These are phyloP conservation scores for Pythium plurisporium DNA, from an alignment of 352 stramenopile species.

Conservation along the genomic window DNA sequence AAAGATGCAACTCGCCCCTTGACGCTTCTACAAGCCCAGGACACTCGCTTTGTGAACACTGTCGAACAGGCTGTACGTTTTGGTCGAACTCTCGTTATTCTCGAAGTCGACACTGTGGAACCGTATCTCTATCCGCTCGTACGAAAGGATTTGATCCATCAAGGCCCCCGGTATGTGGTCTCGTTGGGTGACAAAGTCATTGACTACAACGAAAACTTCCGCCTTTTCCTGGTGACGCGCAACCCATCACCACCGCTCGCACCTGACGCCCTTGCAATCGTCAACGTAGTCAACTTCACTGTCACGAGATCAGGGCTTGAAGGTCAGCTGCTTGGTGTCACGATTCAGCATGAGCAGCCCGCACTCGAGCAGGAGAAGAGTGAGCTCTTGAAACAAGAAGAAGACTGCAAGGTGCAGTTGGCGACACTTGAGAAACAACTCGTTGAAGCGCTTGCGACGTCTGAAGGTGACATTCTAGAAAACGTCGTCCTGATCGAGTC, in stretches of 20 bases:
- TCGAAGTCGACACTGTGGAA: slow-evolving; percentile 91
- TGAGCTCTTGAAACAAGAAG: slow-evolving; percentile 88
- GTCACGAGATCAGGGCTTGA: slow-evolving; percentile 92
- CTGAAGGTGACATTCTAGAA: slow-evolving; percentile 94
- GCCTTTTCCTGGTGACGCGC: slow-evolving; percentile 88
- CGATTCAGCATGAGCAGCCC: slow-evolving; percentile 93
- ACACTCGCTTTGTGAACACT: slow-evolving; percentile 86
- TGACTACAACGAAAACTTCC: slow-evolving; percentile 95
- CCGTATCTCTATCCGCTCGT: slow-evolving; percentile 92
- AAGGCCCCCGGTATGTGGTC: slow-evolving; percentile 91
- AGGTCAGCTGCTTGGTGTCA: slow-evolving; percentile 91
- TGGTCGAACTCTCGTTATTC: slow-evolving; percentile 93
- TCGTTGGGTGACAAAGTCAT: slow-evolving; percentile 90
- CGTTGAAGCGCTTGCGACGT: slow-evolving; percentile 89
- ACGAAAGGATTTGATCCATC: slow-evolving; percentile 85
- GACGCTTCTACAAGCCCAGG: slow-evolving; percentile 83
- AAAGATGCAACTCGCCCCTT: slow-evolving; percentile 82
- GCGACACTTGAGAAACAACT: slow-evolving; percentile 92
- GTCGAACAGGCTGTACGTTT: slow-evolving; percentile 95
- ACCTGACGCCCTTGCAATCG: slow-evolving; percentile 85
- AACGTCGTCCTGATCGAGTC: slow-evolving; percentile 93
- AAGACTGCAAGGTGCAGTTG: slow-evolving; percentile 94
- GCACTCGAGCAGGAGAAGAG: slow-evolving; percentile 93
- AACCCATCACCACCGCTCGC: slow-evolving; percentile 86
- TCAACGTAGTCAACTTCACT: slow-evolving; percentile 95